These are phyloP conservation scores for Pseudogymnoascus sp. DNA, from an alignment of 2,329 filamentous ascomycete species.

Conservation along the genomic window DNA sequence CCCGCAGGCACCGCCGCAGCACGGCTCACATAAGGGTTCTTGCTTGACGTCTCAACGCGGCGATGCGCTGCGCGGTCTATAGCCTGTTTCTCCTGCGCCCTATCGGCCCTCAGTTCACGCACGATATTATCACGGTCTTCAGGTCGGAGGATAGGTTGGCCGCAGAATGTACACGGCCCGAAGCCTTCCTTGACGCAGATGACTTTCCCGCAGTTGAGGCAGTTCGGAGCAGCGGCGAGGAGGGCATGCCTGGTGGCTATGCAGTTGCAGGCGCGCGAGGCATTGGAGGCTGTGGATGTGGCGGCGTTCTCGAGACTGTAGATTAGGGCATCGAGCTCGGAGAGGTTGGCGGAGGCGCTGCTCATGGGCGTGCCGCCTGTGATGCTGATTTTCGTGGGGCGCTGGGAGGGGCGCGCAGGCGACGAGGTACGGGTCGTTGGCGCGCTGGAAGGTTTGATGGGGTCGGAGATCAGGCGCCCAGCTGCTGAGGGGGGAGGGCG, in stretches of 20 bases:
- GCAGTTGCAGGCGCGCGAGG: constrained; percentile 70
- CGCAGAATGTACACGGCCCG: constrained; percentile 89
- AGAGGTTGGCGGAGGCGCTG: constrained; percentile 65
- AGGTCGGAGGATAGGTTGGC: constrained; percentile 59
- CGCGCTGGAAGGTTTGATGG: constrained; percentile 46
- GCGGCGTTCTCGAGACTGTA: constrained; percentile 84
- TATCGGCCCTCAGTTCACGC: constrained; percentile 70
- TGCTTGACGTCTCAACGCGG: constrained; percentile 51
- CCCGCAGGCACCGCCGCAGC: neutral
- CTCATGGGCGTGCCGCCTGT: constrained; percentile 75
- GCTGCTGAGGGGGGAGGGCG: constrained; percentile 49
- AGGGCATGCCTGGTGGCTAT: constrained; percentile 82
- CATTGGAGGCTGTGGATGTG: constrained; percentile 60
- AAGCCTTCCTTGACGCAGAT: constrained; percentile 91
- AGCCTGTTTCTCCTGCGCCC: constrained; percentile 78
- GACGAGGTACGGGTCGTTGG: constrained; percentile 44
- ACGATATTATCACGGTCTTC: constrained; percentile 81
- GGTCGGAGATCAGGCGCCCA: constrained; percentile 76
- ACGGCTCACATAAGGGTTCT: neutral
- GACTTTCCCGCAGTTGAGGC: constrained; percentile 85
- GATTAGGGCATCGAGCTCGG: constrained; percentile 72
- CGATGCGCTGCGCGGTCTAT: constrained; percentile 65
- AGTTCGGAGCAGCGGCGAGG: constrained; percentile 87
- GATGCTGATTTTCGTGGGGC: constrained; percentile 58
- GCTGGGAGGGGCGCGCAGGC: constrained; percentile 40